Evolutionary conservation across 495 filamentous ascomycete genomes (phyloP), one percentile per base, ranked within the genome.

Genomic region (Penicilliopsis zonata): DNA sequence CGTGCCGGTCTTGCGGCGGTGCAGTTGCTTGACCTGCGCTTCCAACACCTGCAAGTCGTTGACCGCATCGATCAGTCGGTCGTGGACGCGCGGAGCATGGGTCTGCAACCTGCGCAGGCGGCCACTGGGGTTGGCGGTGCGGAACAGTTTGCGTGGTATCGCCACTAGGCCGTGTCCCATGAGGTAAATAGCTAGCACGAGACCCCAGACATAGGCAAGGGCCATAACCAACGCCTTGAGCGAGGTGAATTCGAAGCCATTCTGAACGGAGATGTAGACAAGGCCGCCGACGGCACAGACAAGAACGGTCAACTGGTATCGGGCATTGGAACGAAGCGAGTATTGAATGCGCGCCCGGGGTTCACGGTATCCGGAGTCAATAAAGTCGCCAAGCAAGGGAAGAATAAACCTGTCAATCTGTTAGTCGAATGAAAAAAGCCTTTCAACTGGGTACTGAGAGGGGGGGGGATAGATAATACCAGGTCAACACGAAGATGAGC

Each of bases 91-190:
- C 9, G 87, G 84, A 4, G 90, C 90, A 36, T 79, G 69, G 2
- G 69, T 58, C 48, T 96, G 86, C 13, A 94, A 60, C 18, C 77
- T 65, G 33, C 74, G 72, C 25, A 98, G 49, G 29, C 76, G 71
- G 28, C 69, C 70, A 46, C 77, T 79, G 31, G 80, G 68, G 42
- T 76, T 80, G 9, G 85, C 76, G 44, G 80, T 81, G 28, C 76
- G 72, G 48, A 86, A 78, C 1, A 98, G 55, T 12, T 70, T 69
- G 42, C 88, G 70, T 4, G 90, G 90, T 28, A 96, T 80, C 9
- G 90, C 79, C 25, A 98, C 90, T 22, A 96, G 63, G 7, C 90
- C 90, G 44, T 98, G 87, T 5, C 90, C 90, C 90, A 98, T 95
- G 13, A 98, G 68, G 47, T 88, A 94, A 35, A 96, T 94, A 10